Percentiles rank a stretch among this genome's conserved stretches.
These are phyloP conservation scores for Laguncularia racemosa DNA, from an alignment of 345 rosid species.

Conservation along the genomic window DNA sequence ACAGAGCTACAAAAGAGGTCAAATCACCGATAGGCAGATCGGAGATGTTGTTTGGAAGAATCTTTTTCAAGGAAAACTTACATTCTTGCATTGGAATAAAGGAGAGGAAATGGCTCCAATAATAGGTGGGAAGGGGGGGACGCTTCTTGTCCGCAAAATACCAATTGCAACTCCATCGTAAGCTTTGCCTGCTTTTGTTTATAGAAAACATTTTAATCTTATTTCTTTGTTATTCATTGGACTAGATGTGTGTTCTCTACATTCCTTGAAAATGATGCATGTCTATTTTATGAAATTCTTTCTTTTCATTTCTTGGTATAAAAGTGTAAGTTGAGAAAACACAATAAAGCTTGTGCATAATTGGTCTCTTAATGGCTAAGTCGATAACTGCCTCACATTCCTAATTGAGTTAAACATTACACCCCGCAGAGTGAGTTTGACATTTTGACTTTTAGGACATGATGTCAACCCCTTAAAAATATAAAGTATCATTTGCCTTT, in stretches of 20 bases:
- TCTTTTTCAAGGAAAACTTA: slow-evolving; percentile 66
- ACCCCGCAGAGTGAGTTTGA: too few species aligned
- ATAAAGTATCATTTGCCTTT: too few species aligned
- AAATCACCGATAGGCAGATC: slow-evolving; percentile 43
- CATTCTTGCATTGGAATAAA: slow-evolving; percentile 62
- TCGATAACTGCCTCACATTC: too few species aligned
- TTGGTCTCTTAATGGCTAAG: too few species aligned
- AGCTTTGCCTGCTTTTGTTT: slow-evolving; percentile 12
- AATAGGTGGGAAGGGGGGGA: slow-evolving; percentile 48
- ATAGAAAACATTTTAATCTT: not conserved
- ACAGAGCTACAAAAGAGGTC: slow-evolving; percentile 63
- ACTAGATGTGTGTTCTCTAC: not conserved
- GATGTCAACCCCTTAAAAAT: too few species aligned
- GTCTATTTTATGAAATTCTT: too few species aligned
- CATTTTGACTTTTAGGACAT: too few species aligned
- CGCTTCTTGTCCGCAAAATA: slow-evolving; percentile 85
- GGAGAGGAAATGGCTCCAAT: slow-evolving; percentile 70
- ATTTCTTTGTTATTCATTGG: slow-evolving; percentile 1
- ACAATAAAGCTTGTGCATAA: too few species aligned
- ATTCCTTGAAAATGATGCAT: too few species aligned
- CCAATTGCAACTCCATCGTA: slow-evolving; percentile 58
- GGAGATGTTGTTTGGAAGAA: slow-evolving; percentile 48
- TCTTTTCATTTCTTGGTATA: too few species aligned
- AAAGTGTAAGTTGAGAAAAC: too few species aligned
- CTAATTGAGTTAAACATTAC: too few species aligned